A percentile compares a stretch with the other conserved stretches of the same genome.
phyloP scores from a whole-genome alignment of 768 basidiomycete species.

The Paxillus ammoniavirescens region DNA sequence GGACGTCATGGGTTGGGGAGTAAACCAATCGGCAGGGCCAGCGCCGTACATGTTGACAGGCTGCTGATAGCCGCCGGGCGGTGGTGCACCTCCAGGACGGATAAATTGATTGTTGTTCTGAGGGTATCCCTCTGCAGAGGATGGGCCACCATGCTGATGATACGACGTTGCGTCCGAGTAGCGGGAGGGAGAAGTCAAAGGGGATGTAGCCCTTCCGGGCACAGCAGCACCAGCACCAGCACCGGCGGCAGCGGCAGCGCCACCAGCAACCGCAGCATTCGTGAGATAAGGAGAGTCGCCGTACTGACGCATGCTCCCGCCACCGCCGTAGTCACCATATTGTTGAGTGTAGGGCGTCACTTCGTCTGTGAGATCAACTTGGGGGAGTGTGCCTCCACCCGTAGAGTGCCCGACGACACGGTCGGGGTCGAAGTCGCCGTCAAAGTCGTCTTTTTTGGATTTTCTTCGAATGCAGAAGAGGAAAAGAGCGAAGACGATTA shows the following conservation, averaged over 20 bases:
- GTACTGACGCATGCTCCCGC: slow-evolving; percentile 24
- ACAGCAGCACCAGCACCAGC: not conserved
- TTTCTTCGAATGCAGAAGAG: slow-evolving; percentile 29
- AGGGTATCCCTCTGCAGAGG: slow-evolving; percentile 7
- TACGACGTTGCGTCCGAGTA: slow-evolving; percentile 9
- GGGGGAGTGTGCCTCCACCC: slow-evolving; percentile 27
- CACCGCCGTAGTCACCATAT: slow-evolving; percentile 2
- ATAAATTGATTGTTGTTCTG: not conserved
- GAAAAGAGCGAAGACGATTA: slow-evolving; percentile 28
- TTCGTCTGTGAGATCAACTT: slow-evolving; percentile 29
- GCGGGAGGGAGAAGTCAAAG: slow-evolving; percentile 6
- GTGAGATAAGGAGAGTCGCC: slow-evolving; percentile 10
- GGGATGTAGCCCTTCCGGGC: not conserved
- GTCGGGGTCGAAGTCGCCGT: slow-evolving; percentile 51
- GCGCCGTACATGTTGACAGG: slow-evolving; percentile 11
- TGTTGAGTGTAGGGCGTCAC: slow-evolving; percentile 21
- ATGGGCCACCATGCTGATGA: not conserved
- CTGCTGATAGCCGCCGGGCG: slow-evolving; percentile 4
- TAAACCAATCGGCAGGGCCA: slow-evolving; percentile 18
- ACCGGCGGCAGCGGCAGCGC: too few species aligned
- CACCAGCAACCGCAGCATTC: slow-evolving; percentile 1
- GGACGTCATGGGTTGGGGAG: slow-evolving; percentile 14
- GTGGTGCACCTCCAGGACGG: not conserved
- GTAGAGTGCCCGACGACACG: slow-evolving; percentile 32
- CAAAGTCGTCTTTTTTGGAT: slow-evolving; percentile 39